Percentiles rank a stretch among this genome's conserved stretches.
Conservation (phyloP, 257 asterid genomes). For the Fraxinus quadrangulata region DNA sequence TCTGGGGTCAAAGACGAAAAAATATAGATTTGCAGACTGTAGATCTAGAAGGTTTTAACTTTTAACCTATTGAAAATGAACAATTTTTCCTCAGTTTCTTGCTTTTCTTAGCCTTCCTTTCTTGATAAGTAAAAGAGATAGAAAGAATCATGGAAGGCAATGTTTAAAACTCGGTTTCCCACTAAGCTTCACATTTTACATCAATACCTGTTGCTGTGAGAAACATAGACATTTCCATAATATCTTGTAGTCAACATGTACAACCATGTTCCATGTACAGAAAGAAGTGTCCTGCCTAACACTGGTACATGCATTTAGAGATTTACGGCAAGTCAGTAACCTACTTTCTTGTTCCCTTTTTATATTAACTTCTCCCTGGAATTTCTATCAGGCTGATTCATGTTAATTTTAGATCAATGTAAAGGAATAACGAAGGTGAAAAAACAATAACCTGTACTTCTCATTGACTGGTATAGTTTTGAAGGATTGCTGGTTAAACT, state of each 20-base stretch:
- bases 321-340: background rate
- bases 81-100: background rate
- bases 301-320: background rate
- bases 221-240: background rate
- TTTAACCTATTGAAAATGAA: background rate
- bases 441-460: background rate
- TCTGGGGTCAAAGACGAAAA: background rate
- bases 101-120: background rate
- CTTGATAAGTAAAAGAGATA: background rate
- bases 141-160: background rate
- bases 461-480: background rate
- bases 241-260: background rate
- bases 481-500: background rate
- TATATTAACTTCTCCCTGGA: background rate
- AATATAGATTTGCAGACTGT: background rate
- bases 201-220: background rate
- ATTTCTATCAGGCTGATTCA: background rate
- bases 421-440: background rate
- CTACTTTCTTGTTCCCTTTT: background rate
- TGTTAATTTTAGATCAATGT: background rate
- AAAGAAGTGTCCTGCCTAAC: too few relatives aligned
- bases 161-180: background rate
- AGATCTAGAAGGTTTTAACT: background rate
- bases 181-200: background rate
- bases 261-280: background rate